phyloP scores from a whole-genome alignment of 2,329 filamentous ascomycete genomes.

The Chlorencoelia australis region DNA sequence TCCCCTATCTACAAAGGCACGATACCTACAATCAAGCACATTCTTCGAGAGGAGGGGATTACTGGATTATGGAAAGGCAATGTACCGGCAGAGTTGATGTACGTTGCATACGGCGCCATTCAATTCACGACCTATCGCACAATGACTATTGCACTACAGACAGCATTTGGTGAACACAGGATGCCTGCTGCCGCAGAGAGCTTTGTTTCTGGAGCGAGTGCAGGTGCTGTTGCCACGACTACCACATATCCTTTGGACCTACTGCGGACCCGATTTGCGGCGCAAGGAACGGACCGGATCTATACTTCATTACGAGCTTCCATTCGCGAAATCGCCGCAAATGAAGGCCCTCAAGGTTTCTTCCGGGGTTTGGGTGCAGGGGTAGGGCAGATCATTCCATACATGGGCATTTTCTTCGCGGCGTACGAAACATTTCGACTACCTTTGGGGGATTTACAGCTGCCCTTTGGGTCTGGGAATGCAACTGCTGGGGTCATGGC shows the following conservation, averaged over 20 bases:
- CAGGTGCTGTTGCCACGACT: slow-evolving; percentile 73
- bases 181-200: slow-evolving; percentile 62
- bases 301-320: slow-evolving; percentile 64
- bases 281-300: slow-evolving; percentile 73
- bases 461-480: slow-evolving; percentile 70
- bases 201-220: slow-evolving; percentile 74
- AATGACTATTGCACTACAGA: slow-evolving; percentile 53
- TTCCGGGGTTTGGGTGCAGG: slow-evolving; percentile 80
- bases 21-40: slow-evolving; percentile 63
- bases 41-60: slow-evolving; percentile 71
- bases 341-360: slow-evolving; percentile 72
- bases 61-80: slow-evolving; percentile 95
- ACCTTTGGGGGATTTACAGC: slow-evolving; percentile 41
- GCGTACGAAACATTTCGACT: slow-evolving; percentile 70
- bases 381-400: slow-evolving; percentile 80
- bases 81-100: slow-evolving; percentile 87
- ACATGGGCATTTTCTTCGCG: slow-evolving; percentile 95
- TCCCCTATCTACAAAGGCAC: slow-evolving; percentile 63
- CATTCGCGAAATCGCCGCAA: slow-evolving; percentile 58
- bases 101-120: slow-evolving; percentile 78
- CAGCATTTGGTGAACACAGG: slow-evolving; percentile 26
- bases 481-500: slow-evolving; percentile 73
- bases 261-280: slow-evolving; percentile 89
- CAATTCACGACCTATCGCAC: slow-evolving; percentile 87
- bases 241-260: slow-evolving; percentile 89